phyloP scores from a whole-genome alignment of 139 green algal genomes.

The Spirogloea muscicola region DNA sequence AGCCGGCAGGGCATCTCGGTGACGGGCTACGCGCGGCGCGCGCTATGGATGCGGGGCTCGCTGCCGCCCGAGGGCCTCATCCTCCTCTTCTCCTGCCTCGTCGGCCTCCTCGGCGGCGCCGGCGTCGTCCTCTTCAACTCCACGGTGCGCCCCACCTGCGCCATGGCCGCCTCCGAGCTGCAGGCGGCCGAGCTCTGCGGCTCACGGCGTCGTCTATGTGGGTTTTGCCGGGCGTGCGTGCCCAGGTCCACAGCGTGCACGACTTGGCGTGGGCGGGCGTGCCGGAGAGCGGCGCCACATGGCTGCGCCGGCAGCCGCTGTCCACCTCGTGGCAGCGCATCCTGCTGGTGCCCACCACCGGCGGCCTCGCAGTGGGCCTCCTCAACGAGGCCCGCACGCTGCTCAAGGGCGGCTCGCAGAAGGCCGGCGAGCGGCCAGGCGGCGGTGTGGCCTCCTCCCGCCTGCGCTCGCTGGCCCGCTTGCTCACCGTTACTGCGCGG shows the following conservation, averaged over 20 bases:
- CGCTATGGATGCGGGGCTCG: neutral
- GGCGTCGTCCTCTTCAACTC: constrained; percentile 36
- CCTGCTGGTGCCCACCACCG: constrained; percentile 24
- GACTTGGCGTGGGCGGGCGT: constrained; percentile 22
- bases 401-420: too few species aligned
- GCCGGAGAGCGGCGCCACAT: constrained; percentile 18
- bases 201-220: too few species aligned
- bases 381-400: constrained; percentile 10
- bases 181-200: too few species aligned
- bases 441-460: neutral
- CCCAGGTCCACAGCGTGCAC: constrained; percentile 34
- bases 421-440: too few species aligned
- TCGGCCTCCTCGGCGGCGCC: constrained; percentile 28
- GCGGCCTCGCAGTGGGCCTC: constrained; percentile 27
- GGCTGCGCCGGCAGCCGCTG: constrained; percentile 26
- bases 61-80: constrained; percentile 30
- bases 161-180: too few species aligned
- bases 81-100: constrained; percentile 26
- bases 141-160: too few species aligned
- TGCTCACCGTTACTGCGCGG: neutral
- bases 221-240: too few species aligned
- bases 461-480: neutral
- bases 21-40: too few species aligned
- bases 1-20: too few species aligned
- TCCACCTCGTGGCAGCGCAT: constrained; percentile 22